Evolutionary conservation across 129 eudicot genomes (phyloP).

Genomic region (Helianthus annuus): HanXRQr2.0-SUNRISE NC_035448.2:153027273-153027772

Average conservation of each 20-base stretch:
- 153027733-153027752: too few species aligned
- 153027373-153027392: not conserved
- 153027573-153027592: constrained; percentile 16
- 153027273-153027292: constrained; percentile 46
- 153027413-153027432: constrained; percentile 36
- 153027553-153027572: constrained; percentile 40
- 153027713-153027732: too few species aligned
- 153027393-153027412: not conserved
- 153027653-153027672: constrained; percentile 44
- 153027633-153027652: constrained; percentile 34
- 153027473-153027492: constrained; percentile 11
- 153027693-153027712: not conserved
- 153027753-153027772: too few species aligned
- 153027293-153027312: constrained; percentile 49
- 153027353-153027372: not conserved
- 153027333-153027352: not conserved
- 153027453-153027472: constrained; percentile 36
- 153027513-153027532: constrained; percentile 55
- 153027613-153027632: constrained; percentile 15
- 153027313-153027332: constrained; percentile 27
- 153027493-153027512: constrained; percentile 21
- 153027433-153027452: constrained; percentile 27
- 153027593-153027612: constrained; percentile 17
- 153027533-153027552: constrained; percentile 43
- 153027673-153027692: not conserved